Evolutionary conservation across 306 rosid genomes (phyloP).

Genomic region (Rosa multiflora): DNA sequence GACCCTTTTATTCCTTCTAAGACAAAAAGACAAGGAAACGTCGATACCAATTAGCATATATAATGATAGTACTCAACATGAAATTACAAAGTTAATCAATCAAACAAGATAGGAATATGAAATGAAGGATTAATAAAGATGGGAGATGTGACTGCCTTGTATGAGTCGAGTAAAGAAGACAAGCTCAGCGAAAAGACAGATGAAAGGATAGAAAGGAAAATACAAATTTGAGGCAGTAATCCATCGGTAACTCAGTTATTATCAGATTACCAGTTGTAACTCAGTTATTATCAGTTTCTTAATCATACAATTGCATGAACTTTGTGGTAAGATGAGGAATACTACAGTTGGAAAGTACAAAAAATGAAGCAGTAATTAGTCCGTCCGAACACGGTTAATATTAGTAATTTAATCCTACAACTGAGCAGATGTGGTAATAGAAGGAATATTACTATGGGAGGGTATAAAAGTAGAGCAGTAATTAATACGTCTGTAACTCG

Average conservation of each 20-base stretch:
- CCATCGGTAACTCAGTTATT: background rate
- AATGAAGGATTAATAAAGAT: background rate
- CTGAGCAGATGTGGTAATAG: background rate
- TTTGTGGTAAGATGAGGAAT: background rate
- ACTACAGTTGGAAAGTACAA: background rate
- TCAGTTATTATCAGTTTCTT: background rate
- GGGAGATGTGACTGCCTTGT: background rate
- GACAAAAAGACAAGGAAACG: background rate
- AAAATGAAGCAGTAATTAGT: background rate
- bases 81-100: background rate
- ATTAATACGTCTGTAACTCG: background rate
- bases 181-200: background rate
- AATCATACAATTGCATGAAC: background rate
- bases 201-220: background rate
- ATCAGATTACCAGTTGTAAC: background rate
- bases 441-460: background rate
- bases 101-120: background rate
- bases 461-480: background rate
- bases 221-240: background rate
- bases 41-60: background rate
- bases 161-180: background rate
- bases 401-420: background rate
- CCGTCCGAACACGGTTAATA: background rate
- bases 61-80: background rate
- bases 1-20: background rate